phyloP scores from a whole-genome alignment of 1,284 basidiomycete species.

The Heterobasidion parviporum region DNA sequence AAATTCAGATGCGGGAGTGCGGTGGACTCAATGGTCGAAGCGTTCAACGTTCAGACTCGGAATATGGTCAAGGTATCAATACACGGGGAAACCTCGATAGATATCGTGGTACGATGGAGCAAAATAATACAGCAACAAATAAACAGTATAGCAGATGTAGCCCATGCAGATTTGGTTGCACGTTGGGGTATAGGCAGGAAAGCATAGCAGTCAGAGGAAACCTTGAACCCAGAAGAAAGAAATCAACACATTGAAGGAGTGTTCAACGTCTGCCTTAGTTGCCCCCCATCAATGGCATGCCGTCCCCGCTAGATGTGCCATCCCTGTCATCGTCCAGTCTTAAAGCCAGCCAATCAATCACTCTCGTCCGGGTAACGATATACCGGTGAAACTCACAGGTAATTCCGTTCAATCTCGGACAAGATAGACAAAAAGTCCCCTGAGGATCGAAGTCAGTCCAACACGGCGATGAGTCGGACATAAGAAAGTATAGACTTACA shows the following conservation, averaged over 20 bases:
- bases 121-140: not conserved
- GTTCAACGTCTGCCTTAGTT: slow-evolving; percentile 14
- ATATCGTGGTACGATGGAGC: not conserved
- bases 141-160: not conserved
- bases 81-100: not conserved
- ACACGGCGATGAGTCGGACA: not conserved
- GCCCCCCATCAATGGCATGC: slow-evolving; percentile 36
- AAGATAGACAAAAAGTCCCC: slow-evolving; percentile 87
- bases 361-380: slow-evolving; percentile 3
- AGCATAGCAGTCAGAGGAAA: not conserved
- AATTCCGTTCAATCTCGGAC: slow-evolving; percentile 82
- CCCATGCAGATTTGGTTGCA: not conserved
- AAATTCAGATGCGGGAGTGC: not conserved
- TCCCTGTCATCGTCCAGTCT: slow-evolving; percentile 73
- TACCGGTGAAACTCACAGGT: slow-evolving; percentile 47
- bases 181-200: not conserved
- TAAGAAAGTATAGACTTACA: slow-evolving; percentile 36
- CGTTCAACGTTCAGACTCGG: not conserved
- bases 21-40: not conserved
- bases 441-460: slow-evolving; percentile 19
- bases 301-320: slow-evolving; percentile 48
- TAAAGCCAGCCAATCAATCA: slow-evolving; percentile 7
- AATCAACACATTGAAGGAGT: not conserved
- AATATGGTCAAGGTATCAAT: not conserved
- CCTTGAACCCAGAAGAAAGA: not conserved